A percentile compares a stretch with the other conserved stretches of the same genome.
These are phyloP conservation scores for Cryptococcus maquisensis DNA, from an alignment of 1,284 basidiomycete genomes.

Conservation along the genomic window DNA sequence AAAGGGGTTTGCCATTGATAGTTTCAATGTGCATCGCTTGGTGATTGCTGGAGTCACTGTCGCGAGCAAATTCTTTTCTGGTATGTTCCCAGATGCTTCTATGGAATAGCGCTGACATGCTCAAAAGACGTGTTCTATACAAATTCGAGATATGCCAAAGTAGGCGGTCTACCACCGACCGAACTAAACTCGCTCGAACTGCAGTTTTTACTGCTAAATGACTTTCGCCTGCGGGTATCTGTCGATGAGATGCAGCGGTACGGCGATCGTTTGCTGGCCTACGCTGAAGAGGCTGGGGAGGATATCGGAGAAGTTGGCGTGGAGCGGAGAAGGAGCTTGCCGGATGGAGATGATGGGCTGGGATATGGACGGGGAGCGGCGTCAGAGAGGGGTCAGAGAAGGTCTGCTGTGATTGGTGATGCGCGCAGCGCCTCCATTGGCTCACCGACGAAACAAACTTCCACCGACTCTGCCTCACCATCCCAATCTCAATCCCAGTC, in stretches of 20 bases:
- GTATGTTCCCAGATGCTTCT: slow-evolving; percentile 22
- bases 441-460: too few species aligned
- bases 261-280: slow-evolving; percentile 74
- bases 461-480: not conserved
- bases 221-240: slow-evolving; percentile 85
- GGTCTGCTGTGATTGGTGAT: not conserved
- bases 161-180: slow-evolving; percentile 86
- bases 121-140: slow-evolving; percentile 89
- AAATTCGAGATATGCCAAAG: slow-evolving; percentile 98
- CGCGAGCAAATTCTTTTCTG: slow-evolving; percentile 94
- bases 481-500: not conserved
- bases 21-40: slow-evolving; percentile 91
- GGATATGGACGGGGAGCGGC: not conserved
- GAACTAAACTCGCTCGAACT: slow-evolving; percentile 97
- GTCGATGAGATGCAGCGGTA: slow-evolving; percentile 91
- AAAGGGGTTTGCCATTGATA: slow-evolving; percentile 85
- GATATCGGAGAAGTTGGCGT: not conserved
- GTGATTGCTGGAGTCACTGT: slow-evolving; percentile 98
- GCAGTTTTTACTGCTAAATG: slow-evolving; percentile 92
- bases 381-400: not conserved
- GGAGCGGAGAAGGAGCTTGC: not conserved
- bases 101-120: not conserved
- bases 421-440: not conserved
- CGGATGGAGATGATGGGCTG: not conserved
- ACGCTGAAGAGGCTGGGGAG: slow-evolving; percentile 45